Percentiles rank a stretch among this genome's conserved stretches.
Conservation (phyloP, 768 basidiomycete species). For the Phylloporus scabripes region DNA sequence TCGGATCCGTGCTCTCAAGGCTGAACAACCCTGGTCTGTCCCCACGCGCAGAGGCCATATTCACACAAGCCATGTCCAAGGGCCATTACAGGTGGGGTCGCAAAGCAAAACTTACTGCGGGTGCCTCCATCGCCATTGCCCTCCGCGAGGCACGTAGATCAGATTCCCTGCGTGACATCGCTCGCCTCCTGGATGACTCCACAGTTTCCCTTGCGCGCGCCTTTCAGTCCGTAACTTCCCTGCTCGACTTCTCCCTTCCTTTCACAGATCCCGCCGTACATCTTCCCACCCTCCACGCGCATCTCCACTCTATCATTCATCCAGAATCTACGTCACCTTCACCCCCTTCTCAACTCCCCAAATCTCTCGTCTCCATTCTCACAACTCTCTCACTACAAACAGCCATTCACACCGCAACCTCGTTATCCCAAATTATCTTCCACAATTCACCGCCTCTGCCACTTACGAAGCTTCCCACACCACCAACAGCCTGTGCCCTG, state of each 20-base stretch:
- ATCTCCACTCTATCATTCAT: constrained; percentile 40
- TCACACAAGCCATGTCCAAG: constrained; percentile 59
- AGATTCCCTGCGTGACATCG: constrained; percentile 63
- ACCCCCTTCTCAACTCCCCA: constrained; percentile 26
- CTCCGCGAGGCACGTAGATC: constrained; percentile 66
- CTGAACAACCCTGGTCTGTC: constrained; percentile 56
- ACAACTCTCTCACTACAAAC: constrained; percentile 37
- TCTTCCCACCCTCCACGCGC: constrained; percentile 50
- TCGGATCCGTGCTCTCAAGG: constrained; percentile 53
- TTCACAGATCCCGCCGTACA: constrained; percentile 55
- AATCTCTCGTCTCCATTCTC: constrained; percentile 33
- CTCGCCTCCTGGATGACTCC: constrained; percentile 56
- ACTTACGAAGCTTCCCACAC: constrained; percentile 37
- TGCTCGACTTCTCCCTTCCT: constrained; percentile 50
- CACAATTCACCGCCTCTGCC: constrained; percentile 37
- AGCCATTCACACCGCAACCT: constrained; percentile 39
- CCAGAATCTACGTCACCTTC: constrained; percentile 22
- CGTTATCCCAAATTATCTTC: constrained; percentile 40
- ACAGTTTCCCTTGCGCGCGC: constrained; percentile 47
- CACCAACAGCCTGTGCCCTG: constrained; percentile 60
- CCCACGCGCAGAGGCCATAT: constrained; percentile 61
- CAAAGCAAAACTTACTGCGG: constrained; percentile 63
- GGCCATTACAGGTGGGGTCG: constrained; percentile 69
- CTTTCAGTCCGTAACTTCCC: constrained; percentile 46
- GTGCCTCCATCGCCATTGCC: constrained; percentile 62